Base-by-base conservation (phyloP, 495 filamentous ascomycete species). In the Aspergillus sclerotiicarbonarius region DNA sequence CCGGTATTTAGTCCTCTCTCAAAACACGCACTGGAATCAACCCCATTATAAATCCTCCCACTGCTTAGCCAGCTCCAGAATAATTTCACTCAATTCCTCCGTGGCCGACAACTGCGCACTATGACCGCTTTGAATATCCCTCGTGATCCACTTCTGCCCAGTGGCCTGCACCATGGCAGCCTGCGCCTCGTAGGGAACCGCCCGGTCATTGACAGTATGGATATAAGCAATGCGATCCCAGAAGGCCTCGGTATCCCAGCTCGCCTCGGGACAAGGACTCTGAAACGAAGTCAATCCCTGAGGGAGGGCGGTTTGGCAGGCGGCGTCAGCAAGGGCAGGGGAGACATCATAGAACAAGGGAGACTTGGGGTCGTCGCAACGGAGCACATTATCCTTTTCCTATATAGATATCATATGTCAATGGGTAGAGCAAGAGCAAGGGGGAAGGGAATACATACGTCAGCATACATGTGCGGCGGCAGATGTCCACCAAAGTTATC, bases 161-260 rank as follows among this genome's bases (percentile, higher is more conserved):
- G 44, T 25, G 9, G 5, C 44, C 44, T 47, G 16, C 44, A 47
- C 18, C 44, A 47, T 47, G 4, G 44, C 44, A 1, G 6, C 16
- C 18, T 47, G 44, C 44, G 44, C 44, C 44, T 47, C 44, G 20
- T 47, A 47, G n/a, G 44, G 44, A n/a, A 47, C 16, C 44, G 44
- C 44, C 9, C 44, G 18, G 7, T 47, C 44, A 6, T 25, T 20
- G n/a, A 19, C 6, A 8, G n/a, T 47, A 47, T 47, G 44, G 18
- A 47, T 21, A 47, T 47, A 47, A n/a, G 44, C 44, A 2, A 47
- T 18, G 18, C 44, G 44, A 20, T 21, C 44, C 9, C 44, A 4
- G 7, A 47, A 47, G 3, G 16, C 44, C 16, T 47, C 44, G 1
- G 16, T 21, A 19, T 20, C 6, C 44, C 44, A 47, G 44, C 44